Percentiles rank a stretch among this genome's conserved stretches.
Conservation (phyloP, 176 grass and related monocot genomes). For the Aegilops umbellulata region DNA sequence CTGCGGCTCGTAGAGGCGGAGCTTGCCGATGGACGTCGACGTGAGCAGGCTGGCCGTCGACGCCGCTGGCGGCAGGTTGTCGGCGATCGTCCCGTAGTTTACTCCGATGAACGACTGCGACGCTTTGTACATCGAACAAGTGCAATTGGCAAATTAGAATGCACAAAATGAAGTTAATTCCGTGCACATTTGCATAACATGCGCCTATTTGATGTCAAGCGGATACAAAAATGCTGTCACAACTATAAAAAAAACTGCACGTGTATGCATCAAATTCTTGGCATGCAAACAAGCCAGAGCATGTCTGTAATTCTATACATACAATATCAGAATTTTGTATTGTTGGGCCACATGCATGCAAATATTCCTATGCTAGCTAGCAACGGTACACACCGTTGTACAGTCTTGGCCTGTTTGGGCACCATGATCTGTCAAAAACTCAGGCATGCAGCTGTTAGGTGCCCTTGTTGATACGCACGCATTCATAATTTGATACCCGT, state of each 20-base stretch:
- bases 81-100: conserved; percentile 81
- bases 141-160: not conserved
- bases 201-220: no score
- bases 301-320: not conserved
- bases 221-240: no score
- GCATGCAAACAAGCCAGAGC: no score
- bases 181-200: no score
- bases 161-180: no score
- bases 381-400: conserved; percentile 2
- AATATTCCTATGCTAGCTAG: not conserved
- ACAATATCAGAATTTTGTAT: not conserved
- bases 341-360: conserved; percentile 6
- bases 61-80: conserved; percentile 71
- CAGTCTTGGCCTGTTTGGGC: not conserved
- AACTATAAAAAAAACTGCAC: no score
- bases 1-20: conserved; percentile 76
- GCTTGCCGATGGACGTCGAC: conserved; percentile 74
- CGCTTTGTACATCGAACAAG: conserved; percentile 32
- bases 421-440: not conserved
- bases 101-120: conserved; percentile 77
- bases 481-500: conserved; percentile 1
- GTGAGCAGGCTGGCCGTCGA: conserved; percentile 63
- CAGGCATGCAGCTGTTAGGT: no score
- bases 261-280: no score
- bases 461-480: not conserved